Percentiles rank a stretch among this genome's conserved stretches.
Conservation (phyloP, 805 yeast genomes). For the Clavispora fructus region DNA sequence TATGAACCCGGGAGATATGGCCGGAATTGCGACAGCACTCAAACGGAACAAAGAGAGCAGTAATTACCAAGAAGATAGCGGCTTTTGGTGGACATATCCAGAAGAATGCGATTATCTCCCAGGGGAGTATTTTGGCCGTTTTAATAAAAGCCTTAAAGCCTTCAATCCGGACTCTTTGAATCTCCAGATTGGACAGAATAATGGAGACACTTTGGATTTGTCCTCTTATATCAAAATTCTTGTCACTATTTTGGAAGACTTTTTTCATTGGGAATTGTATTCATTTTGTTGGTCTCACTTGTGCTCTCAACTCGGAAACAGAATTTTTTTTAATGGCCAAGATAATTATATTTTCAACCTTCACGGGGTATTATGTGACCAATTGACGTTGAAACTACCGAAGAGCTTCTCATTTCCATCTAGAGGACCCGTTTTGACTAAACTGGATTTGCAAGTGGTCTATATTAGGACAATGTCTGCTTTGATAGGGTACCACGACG, state of each 20-base stretch:
- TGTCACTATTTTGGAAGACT: slow-evolving; percentile 43
- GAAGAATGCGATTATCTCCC: slow-evolving; percentile 51
- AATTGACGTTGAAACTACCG: slow-evolving; percentile 48
- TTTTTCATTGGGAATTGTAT: slow-evolving; percentile 66
- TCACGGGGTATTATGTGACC: slow-evolving; percentile 51
- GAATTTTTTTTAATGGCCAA: slow-evolving; percentile 44
- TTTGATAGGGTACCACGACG: slow-evolving; percentile 53
- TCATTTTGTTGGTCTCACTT: slow-evolving; percentile 63
- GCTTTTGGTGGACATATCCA: slow-evolving; percentile 54
- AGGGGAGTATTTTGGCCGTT: slow-evolving; percentile 34
- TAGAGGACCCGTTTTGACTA: slow-evolving; percentile 26
- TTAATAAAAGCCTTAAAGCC: slow-evolving; percentile 18
- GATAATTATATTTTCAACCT: slow-evolving; percentile 35
- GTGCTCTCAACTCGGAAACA: slow-evolving; percentile 63
- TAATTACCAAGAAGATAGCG: slow-evolving; percentile 5
- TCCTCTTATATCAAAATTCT: slow-evolving; percentile 49
- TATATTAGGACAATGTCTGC: slow-evolving; percentile 58
- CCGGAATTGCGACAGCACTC: slow-evolving; percentile 58
- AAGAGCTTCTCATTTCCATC: slow-evolving; percentile 7
- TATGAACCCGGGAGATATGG: slow-evolving; percentile 54
- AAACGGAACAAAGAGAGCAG: slow-evolving; percentile 39
- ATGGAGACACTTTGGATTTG: slow-evolving; percentile 33
- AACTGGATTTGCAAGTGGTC: slow-evolving; percentile 63
- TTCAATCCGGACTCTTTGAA: neutral
- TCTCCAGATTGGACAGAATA: neutral